Percentiles rank a stretch among this genome's conserved stretches.
Conservation (phyloP, 2,329 filamentous ascomycete genomes). For the Sarocladiaceae sp. region DNA sequence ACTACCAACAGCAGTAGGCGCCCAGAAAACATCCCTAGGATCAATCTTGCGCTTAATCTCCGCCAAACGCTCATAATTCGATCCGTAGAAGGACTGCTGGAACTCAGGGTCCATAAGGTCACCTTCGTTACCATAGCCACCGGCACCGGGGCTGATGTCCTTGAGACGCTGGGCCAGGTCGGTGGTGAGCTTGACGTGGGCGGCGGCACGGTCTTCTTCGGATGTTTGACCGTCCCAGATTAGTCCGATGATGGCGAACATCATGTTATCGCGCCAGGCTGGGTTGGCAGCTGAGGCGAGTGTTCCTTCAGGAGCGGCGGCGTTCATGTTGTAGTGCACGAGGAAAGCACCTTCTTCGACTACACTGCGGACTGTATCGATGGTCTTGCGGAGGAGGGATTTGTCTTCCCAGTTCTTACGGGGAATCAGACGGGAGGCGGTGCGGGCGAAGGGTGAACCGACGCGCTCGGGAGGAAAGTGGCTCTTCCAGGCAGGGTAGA, state of each 20-base stretch:
- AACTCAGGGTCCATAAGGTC: constrained; percentile 27
- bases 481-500: constrained; percentile 32
- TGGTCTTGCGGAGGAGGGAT: constrained; percentile 15
- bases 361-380: constrained; percentile 16
- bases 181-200: constrained; percentile 24
- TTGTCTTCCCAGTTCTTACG: constrained; percentile 20
- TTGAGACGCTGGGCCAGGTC: constrained; percentile 26
- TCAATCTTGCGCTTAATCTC: constrained; percentile 27
- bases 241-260: constrained; percentile 27
- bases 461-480: constrained; percentile 30
- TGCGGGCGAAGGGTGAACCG: constrained; percentile 18
- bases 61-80: constrained; percentile 20
- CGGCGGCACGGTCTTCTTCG: constrained; percentile 14
- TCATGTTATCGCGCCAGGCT: constrained; percentile 39
- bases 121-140: constrained; percentile 26
- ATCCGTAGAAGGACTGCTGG: constrained; percentile 24
- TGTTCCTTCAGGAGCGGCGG: constrained; percentile 14
- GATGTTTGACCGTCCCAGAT: constrained; percentile 15
- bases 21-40: constrained; percentile 24
- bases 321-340: constrained; percentile 21
- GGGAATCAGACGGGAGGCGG: constrained; percentile 36
- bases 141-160: constrained; percentile 19
- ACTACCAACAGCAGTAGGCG: constrained; percentile 22
- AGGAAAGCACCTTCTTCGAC: constrained; percentile 20
- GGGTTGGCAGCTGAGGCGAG: constrained; percentile 35